Evolutionary conservation across 83 land plant genomes (phyloP).

Genomic region (Picea abies): DNA sequence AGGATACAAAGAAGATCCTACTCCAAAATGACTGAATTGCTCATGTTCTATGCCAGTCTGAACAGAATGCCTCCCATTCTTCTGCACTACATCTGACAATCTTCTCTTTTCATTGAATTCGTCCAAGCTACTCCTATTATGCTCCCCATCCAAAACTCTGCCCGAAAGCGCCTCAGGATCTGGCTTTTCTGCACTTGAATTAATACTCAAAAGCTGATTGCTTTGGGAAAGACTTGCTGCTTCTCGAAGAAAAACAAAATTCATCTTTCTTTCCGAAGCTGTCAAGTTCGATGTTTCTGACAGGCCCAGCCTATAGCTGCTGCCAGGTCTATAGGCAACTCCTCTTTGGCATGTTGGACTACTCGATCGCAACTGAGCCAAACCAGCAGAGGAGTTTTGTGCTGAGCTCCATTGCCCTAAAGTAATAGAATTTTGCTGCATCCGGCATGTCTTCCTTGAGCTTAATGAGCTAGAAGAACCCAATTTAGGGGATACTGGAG

Average conservation of each 20-base stretch:
- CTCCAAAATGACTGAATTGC: no score
- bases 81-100: no score
- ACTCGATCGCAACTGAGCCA: neutral
- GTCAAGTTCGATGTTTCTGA: neutral
- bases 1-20: no score
- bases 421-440: neutral
- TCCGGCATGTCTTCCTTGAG: slow-evolving; percentile 7
- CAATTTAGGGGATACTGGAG: neutral
- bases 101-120: no score
- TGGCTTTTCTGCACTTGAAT: no score
- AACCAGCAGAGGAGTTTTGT: slow-evolving; percentile 1
- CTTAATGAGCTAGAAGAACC: slow-evolving; percentile 2
- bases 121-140: no score
- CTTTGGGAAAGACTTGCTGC: no score
- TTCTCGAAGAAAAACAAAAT: neutral
- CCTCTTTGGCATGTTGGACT: neutral
- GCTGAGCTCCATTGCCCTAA: neutral
- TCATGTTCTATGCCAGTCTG: no score
- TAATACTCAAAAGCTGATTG: no score
- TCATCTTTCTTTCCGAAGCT: neutral
- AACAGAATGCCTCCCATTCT: no score
- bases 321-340: neutral
- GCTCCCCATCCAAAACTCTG: no score
- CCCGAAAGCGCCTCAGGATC: no score
- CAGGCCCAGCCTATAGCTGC: neutral